phyloP scores from a whole-genome alignment of 345 rosid genomes.

The Moricandia arvensis region DNA sequence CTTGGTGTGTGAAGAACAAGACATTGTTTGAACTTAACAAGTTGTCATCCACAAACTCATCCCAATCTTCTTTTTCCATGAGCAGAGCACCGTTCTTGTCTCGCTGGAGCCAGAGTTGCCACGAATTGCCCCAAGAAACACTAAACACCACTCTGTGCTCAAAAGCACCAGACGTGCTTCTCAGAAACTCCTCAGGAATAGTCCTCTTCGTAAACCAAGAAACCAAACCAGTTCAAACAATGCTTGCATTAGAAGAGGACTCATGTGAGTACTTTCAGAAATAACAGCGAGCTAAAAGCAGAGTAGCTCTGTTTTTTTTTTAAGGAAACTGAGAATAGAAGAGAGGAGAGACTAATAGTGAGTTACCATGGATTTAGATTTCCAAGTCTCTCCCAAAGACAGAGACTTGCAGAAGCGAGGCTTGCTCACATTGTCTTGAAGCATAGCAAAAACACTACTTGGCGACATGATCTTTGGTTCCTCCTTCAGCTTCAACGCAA shows the following conservation, averaged over 20 bases:
- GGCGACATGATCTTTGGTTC: neutral
- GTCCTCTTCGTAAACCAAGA: neutral
- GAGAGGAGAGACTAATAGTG: too few relatives aligned
- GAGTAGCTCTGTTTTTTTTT: neutral
- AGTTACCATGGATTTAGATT: slow-evolving; percentile 27
- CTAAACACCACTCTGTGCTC: neutral
- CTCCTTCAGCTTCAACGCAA: neutral
- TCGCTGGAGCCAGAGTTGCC: neutral
- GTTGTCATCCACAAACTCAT: neutral
- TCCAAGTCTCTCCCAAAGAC: slow-evolving; percentile 16
- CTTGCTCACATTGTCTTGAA: neutral
- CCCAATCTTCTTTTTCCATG: neutral
- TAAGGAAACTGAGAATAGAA: too few relatives aligned
- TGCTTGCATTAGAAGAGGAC: neutral
- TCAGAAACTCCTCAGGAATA: neutral
- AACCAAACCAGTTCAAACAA: neutral
- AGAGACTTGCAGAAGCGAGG: slow-evolving; percentile 28
- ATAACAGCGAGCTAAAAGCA: neutral
- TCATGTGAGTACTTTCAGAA: neutral
- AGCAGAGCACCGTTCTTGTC: neutral
- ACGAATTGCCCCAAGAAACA: neutral
- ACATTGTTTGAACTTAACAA: neutral
- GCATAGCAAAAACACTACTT: neutral
- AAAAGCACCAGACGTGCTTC: neutral
- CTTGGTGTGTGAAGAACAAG: neutral